Conservation (phyloP, 2,329 filamentous ascomycete genomes). For the Talaromyces sp. region DNA sequence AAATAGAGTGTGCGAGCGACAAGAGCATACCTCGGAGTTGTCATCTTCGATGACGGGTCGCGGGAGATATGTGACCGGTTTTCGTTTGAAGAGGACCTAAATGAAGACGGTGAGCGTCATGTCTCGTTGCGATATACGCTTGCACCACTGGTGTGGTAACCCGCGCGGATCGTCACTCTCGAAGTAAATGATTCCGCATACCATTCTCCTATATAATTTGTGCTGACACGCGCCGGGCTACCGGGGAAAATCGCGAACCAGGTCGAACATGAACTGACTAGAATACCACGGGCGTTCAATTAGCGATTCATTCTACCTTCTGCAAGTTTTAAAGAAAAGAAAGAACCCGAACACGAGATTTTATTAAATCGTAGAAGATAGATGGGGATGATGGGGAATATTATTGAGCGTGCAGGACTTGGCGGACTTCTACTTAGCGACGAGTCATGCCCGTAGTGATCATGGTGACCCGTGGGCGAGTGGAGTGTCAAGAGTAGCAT, state of each 20-base stretch:
- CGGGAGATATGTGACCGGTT: slow-evolving; percentile 82
- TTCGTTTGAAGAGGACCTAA: slow-evolving; percentile 93
- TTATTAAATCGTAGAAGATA: background rate
- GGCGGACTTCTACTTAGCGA: background rate
- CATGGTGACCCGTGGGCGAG: slow-evolving; percentile 8
- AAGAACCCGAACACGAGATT: background rate
- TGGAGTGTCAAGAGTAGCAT: slow-evolving; percentile 6
- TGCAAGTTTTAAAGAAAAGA: background rate
- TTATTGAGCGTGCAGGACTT: background rate
- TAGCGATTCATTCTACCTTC: slow-evolving; percentile 8
- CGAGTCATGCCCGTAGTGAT: background rate
- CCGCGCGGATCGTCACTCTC: background rate
- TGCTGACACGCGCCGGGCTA: slow-evolving; percentile 28
- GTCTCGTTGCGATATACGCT: background rate
- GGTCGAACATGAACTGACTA: slow-evolving; percentile 23
- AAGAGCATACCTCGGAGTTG: slow-evolving; percentile 67
- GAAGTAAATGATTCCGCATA: slow-evolving; percentile 24
- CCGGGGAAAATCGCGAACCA: slow-evolving; percentile 22
- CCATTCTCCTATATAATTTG: slow-evolving; percentile 32
- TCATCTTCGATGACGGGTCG: slow-evolving; percentile 76
- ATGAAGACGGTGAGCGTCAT: slow-evolving; percentile 22
- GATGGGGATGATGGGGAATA: background rate
- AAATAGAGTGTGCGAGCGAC: slow-evolving; percentile 7
- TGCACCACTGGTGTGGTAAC: slow-evolving; percentile 3
- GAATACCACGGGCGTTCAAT: slow-evolving; percentile 18